These are phyloP conservation scores for Anethum foeniculum DNA, from an alignment of 140 eudicot genomes.

Conservation along the genomic window DNA sequence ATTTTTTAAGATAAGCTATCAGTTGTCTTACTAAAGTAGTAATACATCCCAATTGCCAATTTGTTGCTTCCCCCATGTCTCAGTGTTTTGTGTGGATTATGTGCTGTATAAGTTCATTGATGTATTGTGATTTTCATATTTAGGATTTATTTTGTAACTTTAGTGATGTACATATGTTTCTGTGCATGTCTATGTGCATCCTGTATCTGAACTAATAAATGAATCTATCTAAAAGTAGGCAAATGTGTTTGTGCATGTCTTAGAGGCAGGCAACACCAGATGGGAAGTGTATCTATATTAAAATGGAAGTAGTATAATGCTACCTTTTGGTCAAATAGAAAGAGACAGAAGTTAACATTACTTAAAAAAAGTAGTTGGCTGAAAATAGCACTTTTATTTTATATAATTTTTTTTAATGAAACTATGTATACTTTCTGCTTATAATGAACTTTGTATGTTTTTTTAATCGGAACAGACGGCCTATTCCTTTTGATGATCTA, in stretches of 20 bases:
- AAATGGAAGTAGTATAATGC: background rate
- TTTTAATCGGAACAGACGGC: constrained; percentile 42
- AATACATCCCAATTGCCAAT: background rate
- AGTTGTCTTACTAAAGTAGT: background rate
- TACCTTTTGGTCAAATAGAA: background rate
- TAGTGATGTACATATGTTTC: background rate
- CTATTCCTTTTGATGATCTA: constrained; percentile 74
- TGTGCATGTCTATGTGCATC: background rate
- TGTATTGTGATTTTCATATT: background rate
- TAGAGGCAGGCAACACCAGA: background rate
- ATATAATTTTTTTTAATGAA: background rate
- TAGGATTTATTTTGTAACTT: background rate
- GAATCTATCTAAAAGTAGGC: background rate
- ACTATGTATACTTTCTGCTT: background rate
- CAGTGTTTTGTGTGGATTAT: background rate
- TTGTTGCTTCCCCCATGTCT: background rate
- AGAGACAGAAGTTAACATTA: background rate
- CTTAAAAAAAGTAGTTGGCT: background rate
- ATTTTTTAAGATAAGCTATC: background rate
- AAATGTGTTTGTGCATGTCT: background rate
- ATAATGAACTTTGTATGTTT: constrained; percentile 1
- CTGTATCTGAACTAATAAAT: background rate
- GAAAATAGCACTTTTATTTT: background rate
- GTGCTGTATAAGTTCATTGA: background rate
- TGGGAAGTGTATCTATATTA: background rate